Conservation (phyloP, 441 rosid genomes). For the Breynia disticha region DNA sequence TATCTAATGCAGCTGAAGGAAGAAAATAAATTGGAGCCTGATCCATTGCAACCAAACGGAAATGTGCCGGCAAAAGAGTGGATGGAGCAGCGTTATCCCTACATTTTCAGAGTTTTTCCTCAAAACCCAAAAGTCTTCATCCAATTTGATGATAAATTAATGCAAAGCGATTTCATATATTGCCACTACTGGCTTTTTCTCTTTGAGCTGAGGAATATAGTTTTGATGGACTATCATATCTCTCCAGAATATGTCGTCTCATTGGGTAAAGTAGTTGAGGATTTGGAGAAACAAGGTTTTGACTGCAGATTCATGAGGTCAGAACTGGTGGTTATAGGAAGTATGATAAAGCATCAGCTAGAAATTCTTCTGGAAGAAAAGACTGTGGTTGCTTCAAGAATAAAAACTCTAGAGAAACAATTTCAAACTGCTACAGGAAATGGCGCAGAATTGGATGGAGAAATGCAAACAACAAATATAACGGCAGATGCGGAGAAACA, state of each 20-base stretch:
- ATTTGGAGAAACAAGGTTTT: constrained; percentile 22
- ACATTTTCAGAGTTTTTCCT: constrained; percentile 21
- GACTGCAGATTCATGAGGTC: constrained; percentile 28
- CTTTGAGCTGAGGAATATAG: constrained; percentile 21
- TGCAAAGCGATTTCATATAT: constrained; percentile 17
- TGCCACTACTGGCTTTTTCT: constrained; percentile 23
- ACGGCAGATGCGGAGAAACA: too few relatives aligned
- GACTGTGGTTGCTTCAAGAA: constrained; percentile 13
- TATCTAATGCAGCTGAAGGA: constrained; percentile 21
- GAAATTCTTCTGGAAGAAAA: constrained; percentile 17
- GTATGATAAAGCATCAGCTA: constrained; percentile 17
- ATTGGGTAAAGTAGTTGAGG: constrained; percentile 15
- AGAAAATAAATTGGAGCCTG: constrained; percentile 23
- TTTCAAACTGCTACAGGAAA: too few relatives aligned
- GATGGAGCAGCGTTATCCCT: constrained; percentile 23
- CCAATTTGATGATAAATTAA: constrained; percentile 12
- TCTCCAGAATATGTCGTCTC: constrained; percentile 20
- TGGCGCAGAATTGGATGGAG: too few relatives aligned
- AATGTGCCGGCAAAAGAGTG: constrained; percentile 22
- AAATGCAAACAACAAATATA: too few relatives aligned
- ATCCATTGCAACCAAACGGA: constrained; percentile 16
- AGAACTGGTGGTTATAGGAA: constrained; percentile 13
- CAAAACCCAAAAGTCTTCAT: constrained; percentile 15
- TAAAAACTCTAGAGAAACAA: constrained; percentile 6
- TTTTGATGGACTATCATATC: constrained; percentile 17